Percentiles rank a stretch among this genome's conserved stretches.
phyloP scores from a whole-genome alignment of 192 early-diverging fungal genomes.

The Coemansia reversa region DNA sequence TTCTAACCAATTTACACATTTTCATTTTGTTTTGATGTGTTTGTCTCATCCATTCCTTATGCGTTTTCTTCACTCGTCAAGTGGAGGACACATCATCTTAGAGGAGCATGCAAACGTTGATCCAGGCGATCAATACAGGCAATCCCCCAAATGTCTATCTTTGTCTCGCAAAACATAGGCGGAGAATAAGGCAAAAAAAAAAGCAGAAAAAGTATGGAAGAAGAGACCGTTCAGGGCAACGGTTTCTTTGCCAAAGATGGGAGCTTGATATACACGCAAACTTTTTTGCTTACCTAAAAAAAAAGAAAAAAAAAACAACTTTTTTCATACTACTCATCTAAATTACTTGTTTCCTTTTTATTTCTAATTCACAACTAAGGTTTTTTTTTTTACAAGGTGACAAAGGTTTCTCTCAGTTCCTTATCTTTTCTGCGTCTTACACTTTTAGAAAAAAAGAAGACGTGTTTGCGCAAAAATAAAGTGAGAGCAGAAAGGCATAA shows the following conservation, averaged over 20 bases:
- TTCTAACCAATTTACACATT: background rate
- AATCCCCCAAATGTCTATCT: background rate
- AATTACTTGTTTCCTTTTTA: background rate
- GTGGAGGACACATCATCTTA: background rate
- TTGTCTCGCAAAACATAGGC: background rate
- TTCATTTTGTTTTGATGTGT: background rate
- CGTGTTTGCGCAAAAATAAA: background rate
- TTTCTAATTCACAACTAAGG: background rate
- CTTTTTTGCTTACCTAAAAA: slow-evolving; percentile 2
- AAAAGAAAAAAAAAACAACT: slow-evolving; percentile 1
- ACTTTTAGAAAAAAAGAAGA: background rate
- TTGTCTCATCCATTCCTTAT: background rate
- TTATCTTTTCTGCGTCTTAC: background rate
- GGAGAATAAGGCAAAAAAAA: background rate
- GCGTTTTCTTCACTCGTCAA: background rate
- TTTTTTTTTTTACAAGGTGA: slow-evolving; percentile 2
- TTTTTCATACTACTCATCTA: slow-evolving; percentile 1
- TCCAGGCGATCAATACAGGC: background rate
- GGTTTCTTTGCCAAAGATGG: background rate
- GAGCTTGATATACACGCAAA: background rate
- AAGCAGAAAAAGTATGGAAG: background rate
- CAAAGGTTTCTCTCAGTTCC: background rate
- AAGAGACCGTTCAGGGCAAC: background rate
- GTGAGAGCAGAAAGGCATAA: background rate
- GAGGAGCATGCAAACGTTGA: background rate